Base-by-base conservation (phyloP, 176 grass and related monocot genomes). In the Zizania latifolia region DNA sequence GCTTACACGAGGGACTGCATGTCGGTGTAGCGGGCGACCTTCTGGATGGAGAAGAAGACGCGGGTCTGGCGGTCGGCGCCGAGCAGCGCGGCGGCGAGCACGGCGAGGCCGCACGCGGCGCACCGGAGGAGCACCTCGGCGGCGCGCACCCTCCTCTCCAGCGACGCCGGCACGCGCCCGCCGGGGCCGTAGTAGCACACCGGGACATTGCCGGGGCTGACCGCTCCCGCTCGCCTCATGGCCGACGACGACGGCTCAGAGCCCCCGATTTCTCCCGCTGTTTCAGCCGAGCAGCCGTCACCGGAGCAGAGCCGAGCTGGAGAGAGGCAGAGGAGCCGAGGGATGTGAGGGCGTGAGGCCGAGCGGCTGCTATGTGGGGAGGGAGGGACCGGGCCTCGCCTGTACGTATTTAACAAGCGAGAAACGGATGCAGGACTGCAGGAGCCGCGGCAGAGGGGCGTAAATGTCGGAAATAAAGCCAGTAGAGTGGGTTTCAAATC, bases 1-100 rank as follows among this genome's bases (percentile, higher is more conserved):
- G 59, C 91, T 93, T 89, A 98, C 94, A 84, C 89, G 74, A 98
- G 70, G 38, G 89, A 80, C 79, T 94, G 92, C 86, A 92, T 86
- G 62, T 94, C 84, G 48, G 89, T 92, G 86, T 86, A 98, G 9
- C 70, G 86, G 75, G 94, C 94, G 68, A 72, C 76, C 91, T 82
- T 91, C 73, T 88, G 26, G 69, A 94, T n/a, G 54, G 94, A 88
- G 86, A 98, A 87, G 81, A 98, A 63, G 78, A 23, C 55, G 62
- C 62, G 82, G 28, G 87, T 73, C 86, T 98, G 89, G 35, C 78
- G 46, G 73, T 92, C 84, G n/a, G 75, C 62, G 26, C 28, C 84
- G n/a, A 92, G 44, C 23, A 98, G 75, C 54, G 88, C 88, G 79
- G 86, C 89, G 34, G 91, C 84, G 66, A 93, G 65, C 56, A 83